phyloP scores from a whole-genome alignment of 495 filamentous ascomycete genomes.

The Pyrenopolyporus hunteri region DNA sequence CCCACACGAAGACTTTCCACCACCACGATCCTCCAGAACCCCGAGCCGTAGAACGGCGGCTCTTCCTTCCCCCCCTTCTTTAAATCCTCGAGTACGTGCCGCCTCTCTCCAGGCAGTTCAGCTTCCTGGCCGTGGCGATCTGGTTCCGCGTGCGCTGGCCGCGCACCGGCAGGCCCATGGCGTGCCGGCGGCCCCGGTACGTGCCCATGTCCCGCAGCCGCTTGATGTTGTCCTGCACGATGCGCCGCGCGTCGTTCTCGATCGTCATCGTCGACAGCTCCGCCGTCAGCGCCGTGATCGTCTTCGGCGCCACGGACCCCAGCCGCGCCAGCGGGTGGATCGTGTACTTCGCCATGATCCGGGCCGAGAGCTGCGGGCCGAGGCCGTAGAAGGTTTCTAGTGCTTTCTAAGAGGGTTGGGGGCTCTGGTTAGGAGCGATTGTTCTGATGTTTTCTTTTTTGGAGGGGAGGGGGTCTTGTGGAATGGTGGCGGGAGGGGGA shows the following conservation, averaged over 20 bases:
- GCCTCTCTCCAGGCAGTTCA: slow-evolving; percentile 79
- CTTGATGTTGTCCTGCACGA: slow-evolving; percentile 81
- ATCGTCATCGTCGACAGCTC: slow-evolving; percentile 91
- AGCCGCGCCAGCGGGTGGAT: slow-evolving; percentile 84
- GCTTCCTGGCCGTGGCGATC: slow-evolving; percentile 74
- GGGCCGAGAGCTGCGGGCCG: slow-evolving; percentile 69
- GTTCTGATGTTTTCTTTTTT: not conserved
- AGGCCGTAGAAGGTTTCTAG: slow-evolving; percentile 91
- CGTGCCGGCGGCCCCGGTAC: slow-evolving; percentile 89
- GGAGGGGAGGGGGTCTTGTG: not conserved
- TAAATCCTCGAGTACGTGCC: slow-evolving; percentile 49
- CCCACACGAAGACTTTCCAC: not conserved
- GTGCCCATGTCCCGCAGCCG: slow-evolving; percentile 89
- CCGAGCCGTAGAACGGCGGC: too few species aligned
- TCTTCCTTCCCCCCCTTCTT: not conserved
- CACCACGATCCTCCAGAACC: too few species aligned
- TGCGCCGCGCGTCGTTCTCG: slow-evolving; percentile 82
- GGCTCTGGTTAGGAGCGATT: not conserved
- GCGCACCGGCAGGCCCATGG: slow-evolving; percentile 82
- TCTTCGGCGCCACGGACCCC: slow-evolving; percentile 70
- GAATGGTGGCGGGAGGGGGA: not conserved
- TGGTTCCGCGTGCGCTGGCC: slow-evolving; percentile 88
- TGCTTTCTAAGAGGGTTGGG: slow-evolving; percentile 67
- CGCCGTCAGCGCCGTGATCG: slow-evolving; percentile 77
- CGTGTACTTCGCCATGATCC: slow-evolving; percentile 82